Evolutionary conservation across 805 yeast genomes (phyloP).

Genomic region (Hanseniaspora occidentalis): DNA sequence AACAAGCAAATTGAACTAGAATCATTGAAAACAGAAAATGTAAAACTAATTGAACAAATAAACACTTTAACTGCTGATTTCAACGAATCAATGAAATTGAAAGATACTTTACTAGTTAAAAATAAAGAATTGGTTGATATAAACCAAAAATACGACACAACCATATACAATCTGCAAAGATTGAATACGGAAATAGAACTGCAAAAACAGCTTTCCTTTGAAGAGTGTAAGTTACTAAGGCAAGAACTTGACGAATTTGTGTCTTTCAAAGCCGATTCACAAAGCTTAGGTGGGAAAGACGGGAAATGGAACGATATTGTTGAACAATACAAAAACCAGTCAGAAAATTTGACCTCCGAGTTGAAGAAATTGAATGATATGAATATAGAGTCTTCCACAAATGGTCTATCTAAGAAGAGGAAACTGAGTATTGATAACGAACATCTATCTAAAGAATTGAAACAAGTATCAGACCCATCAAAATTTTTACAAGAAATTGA

Average conservation of each 20-base stretch:
- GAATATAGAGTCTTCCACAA: conserved; percentile 11
- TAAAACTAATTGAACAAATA: conserved; percentile 12
- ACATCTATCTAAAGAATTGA: conserved; percentile 9
- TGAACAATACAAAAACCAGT: conserved; percentile 42
- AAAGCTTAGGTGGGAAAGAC: conserved; percentile 2
- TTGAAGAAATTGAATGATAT: conserved; percentile 22
- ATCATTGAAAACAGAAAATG: conserved; percentile 12
- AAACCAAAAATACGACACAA: conserved; percentile 15
- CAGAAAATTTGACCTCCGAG: conserved; percentile 32
- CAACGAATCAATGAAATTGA: too few species aligned
- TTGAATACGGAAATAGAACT: conserved; percentile 35
- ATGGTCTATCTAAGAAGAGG: conserved; percentile 17
- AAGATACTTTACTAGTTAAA: too few species aligned
- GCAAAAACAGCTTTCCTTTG: conserved; percentile 38
- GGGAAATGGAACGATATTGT: conserved; percentile 27
- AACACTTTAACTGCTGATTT: too few species aligned
- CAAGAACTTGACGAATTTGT: conserved; percentile 31
- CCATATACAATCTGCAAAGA: conserved; percentile 20
- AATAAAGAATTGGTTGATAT: conserved; percentile 26
- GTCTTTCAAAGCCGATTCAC: conserved; percentile 8
- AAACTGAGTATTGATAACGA: conserved; percentile 16
- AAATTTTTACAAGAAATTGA: too few species aligned
- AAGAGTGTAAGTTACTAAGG: conserved; percentile 47
- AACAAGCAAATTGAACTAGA: conserved; percentile 12
- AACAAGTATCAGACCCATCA: too few species aligned